Base-by-base conservation (phyloP, 148 eudicot genomes). In the Rhododendron ovatum region DNA sequence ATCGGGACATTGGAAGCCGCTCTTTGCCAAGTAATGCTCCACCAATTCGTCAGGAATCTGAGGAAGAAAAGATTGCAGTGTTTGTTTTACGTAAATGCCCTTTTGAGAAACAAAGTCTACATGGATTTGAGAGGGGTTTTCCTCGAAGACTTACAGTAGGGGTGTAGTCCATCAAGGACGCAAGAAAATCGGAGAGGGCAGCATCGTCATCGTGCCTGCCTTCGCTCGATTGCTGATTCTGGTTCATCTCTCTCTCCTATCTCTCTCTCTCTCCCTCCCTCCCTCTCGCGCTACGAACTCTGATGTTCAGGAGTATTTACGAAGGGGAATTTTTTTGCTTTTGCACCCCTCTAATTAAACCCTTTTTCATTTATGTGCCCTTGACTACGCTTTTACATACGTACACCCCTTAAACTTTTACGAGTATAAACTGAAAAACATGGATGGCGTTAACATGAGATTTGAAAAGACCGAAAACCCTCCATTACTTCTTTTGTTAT, bases 31-130 rank as follows among this genome's bases (percentile, higher is more conserved):
- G 90, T 95, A 96, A 91, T 96, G 98, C 86, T 96, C 98, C 69
- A 94, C 98, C 90, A 96, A 89, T 88, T 96, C 98, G 77, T 96
- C 99, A 43, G 98, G 99, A 89, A 96, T 93, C 95, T 95, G 89
- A 22, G 17, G 12, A 71, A 13, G 11, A 77, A 15, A 33, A 14
- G 7, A 74, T 15, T 20, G 1, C 20, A 41, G 26, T 18, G 12
- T 39, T n/a, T 84, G 26, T 48, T 6, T 30, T 80, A 50, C 5
- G 65, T 17, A 9, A 26, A 73, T 51, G 22, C 13, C 5, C 75
- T 33, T n/a, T 51, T 17, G 39, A 84, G 48, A n/a, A 83, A 47
- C 7, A 83, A 83, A 83, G 57, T 3, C 1, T 28, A 50, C 45
- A 11, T 3, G 51, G 26, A 26, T 28, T 48, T 28, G 77, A 65